Evolutionary conservation across 495 filamentous ascomycete genomes (phyloP).

Genomic region (Cercophora sp.): DNA sequence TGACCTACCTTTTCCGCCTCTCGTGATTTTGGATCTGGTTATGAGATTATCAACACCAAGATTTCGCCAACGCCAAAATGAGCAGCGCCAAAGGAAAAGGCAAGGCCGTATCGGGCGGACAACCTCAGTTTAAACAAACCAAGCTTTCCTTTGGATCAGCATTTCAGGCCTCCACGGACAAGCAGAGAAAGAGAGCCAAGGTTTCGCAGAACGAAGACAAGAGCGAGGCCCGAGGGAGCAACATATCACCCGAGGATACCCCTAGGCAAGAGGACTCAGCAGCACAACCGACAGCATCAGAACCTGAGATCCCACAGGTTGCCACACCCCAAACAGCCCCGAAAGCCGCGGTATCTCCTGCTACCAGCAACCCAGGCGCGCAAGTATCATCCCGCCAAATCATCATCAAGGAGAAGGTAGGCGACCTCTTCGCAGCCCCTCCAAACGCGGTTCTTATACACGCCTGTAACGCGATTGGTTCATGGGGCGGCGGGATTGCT

Average conservation of each 20-base stretch:
- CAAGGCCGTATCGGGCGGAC: not conserved
- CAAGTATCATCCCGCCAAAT: too few relatives aligned
- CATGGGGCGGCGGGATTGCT: conserved; percentile 26
- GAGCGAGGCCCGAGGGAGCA: not conserved
- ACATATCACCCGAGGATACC: too few relatives aligned
- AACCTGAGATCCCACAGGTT: too few relatives aligned
- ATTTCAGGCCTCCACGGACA: not conserved
- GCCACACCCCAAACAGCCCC: too few relatives aligned
- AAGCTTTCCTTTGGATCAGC: conserved; percentile 17
- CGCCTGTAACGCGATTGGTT: conserved; percentile 26
- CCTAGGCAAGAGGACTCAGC: too few relatives aligned
- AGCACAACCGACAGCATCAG: too few relatives aligned
- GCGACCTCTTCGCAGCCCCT: conserved; percentile 27
- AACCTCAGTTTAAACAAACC: conserved; percentile 17
- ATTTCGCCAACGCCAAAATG: too few relatives aligned
- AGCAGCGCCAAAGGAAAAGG: not conserved
- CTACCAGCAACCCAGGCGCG: too few relatives aligned
- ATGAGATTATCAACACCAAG: too few relatives aligned
- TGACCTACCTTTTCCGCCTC: too few relatives aligned
- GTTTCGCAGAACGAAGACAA: not conserved
- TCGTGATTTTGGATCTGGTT: too few relatives aligned
- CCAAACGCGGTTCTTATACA: conserved; percentile 25
- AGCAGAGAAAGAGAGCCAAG: not conserved
- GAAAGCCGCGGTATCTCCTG: too few relatives aligned
- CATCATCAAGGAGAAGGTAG: conserved; percentile 11